Evolutionary conservation across 768 basidiomycete species (phyloP).

Genomic region (Kwoniella heveanensis): DNA sequence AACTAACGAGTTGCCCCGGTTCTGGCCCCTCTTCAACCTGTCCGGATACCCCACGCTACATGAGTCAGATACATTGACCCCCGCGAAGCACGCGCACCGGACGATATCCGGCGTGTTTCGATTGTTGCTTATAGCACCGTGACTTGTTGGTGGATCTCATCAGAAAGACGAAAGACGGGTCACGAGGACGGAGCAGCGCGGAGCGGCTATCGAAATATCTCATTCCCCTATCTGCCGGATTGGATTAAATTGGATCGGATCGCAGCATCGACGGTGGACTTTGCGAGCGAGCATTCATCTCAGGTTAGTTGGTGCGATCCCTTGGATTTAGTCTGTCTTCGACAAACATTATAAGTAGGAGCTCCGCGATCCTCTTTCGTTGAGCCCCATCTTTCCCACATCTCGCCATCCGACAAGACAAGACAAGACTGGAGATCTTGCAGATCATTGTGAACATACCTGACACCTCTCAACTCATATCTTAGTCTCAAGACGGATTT

Average conservation of each 20-base stretch:
- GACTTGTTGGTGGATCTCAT: too few species aligned
- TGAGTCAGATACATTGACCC: neutral
- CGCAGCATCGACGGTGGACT: too few species aligned
- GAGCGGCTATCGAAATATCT: neutral
- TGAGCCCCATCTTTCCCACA: neutral
- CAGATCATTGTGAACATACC: neutral
- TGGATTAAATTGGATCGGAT: too few species aligned
- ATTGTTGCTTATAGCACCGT: too few species aligned
- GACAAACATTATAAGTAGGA: neutral
- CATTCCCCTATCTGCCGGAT: constrained; percentile 2
- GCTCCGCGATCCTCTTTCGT: neutral
- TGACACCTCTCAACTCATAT: too few species aligned
- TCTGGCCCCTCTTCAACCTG: too few species aligned
- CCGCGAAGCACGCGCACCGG: neutral
- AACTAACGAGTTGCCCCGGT: too few species aligned
- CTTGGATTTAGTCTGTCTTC: neutral
- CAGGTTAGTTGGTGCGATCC: neutral
- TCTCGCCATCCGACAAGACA: neutral
- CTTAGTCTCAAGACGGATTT: too few species aligned
- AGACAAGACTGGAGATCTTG: too few species aligned
- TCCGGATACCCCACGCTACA: too few species aligned
- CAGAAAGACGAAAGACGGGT: too few species aligned
- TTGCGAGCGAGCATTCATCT: too few species aligned
- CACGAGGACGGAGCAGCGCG: neutral
- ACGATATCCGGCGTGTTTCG: constrained; percentile 1